Conservation (phyloP, 23 red algal genomes). For the Gracilaria domingensis region DNA sequence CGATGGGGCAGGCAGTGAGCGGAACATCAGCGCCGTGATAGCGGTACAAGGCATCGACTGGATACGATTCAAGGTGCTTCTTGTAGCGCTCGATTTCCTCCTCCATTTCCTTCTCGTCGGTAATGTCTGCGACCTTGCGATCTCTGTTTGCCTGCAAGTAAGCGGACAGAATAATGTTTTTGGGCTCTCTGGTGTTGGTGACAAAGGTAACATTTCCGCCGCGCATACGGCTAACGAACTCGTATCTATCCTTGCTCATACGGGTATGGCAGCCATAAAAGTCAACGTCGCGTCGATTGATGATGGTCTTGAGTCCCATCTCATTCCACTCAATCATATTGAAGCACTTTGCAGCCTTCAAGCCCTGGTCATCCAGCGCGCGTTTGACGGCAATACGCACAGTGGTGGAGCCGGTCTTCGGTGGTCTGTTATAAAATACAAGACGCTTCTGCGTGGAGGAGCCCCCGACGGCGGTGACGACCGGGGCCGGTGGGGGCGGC, state of each 20-base stretch:
- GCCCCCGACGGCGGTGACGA: neutral
- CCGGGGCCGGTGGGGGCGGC: neutral
- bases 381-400: slow-evolving; percentile 59
- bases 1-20: slow-evolving; percentile 16
- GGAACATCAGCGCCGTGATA: slow-evolving; percentile 54
- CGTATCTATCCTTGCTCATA: slow-evolving; percentile 35
- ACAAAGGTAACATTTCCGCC: slow-evolving; percentile 57
- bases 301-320: slow-evolving; percentile 51
- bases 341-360: slow-evolving; percentile 56
- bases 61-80: slow-evolving; percentile 32
- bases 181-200: slow-evolving; percentile 54
- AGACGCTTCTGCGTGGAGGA: slow-evolving; percentile 13
- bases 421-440: slow-evolving; percentile 57
- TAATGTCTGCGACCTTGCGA: slow-evolving; percentile 40
- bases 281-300: slow-evolving; percentile 55
- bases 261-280: slow-evolving; percentile 66
- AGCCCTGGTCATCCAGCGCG: slow-evolving; percentile 37
- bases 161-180: slow-evolving; percentile 60
- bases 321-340: slow-evolving; percentile 77
- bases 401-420: slow-evolving; percentile 60
- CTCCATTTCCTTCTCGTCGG: slow-evolving; percentile 33
- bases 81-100: slow-evolving; percentile 46
- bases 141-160: slow-evolving; percentile 60
- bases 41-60: slow-evolving; percentile 55
- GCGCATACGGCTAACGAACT: slow-evolving; percentile 35